Base-by-base conservation (phyloP, 257 asterid genomes). In the Solanum medicagineum region DNA sequence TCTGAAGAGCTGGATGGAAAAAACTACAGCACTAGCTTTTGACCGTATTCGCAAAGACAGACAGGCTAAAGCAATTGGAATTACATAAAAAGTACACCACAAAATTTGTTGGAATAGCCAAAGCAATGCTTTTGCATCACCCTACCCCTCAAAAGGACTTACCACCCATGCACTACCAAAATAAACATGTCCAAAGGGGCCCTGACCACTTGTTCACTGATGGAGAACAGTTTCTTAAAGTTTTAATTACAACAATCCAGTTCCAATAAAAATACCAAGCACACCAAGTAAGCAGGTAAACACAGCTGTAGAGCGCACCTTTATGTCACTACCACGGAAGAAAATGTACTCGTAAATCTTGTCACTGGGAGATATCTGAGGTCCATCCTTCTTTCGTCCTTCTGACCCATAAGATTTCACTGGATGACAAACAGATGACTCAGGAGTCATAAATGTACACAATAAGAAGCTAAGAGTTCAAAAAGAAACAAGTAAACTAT, bases 391-490 rank as follows among this genome's bases (percentile, higher is more conserved):
- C 66, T 80, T 87, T 69, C 90, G 47, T 83, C 88, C 88, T 68
- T 89, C 90, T 3, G 90, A 87, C 85, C 91, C 91, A 85, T 56
- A 89, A 47, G 88, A 83, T 85, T 83, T 89, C 77, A 87, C 91
- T 87, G 88, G 85, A 40, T 32, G 55, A 81, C 19, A 79, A 36
- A 85, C 66, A 71, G 63, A 80, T 57, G 44, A 80, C 55, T 53
- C 7, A 1, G 20, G 63, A 15, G 6, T 53, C 65, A 79, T 16
- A 79, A 79, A 53, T 79, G 62, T 24, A 26, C 36, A 77, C 14
- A n/a, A 51, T 26, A 53, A 26, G 83, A 53, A 53, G 83, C 49
- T 79, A 53, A 16, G 83, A 26, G 63, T 53, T 79, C 83, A 16
- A 26, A 26, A 54, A 11, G 26, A 51, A 77, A 53, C 83, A 53